These are phyloP conservation scores for Phytophthora kernoviae DNA, from an alignment of 352 stramenopile species.

Conservation along the genomic window DNA sequence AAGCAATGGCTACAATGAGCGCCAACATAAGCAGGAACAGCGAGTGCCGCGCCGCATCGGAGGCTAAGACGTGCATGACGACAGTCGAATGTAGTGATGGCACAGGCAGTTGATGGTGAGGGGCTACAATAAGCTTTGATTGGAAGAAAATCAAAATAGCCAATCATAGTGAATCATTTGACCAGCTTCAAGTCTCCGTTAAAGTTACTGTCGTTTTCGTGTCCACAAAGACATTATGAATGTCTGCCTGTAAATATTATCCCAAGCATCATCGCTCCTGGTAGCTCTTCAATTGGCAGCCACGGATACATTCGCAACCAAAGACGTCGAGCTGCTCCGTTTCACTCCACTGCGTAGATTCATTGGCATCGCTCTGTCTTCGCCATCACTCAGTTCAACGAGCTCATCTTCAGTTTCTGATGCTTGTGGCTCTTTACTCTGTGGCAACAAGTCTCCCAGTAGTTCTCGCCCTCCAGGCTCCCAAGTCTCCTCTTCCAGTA, in stretches of 20 bases:
- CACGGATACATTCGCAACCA: too few relatives aligned
- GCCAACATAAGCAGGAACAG: conserved; percentile 18
- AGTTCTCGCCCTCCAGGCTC: conserved; percentile 25
- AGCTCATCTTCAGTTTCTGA: conserved; percentile 40
- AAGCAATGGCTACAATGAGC: conserved; percentile 23
- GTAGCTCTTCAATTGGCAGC: too few relatives aligned
- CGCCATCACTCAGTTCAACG: conserved; percentile 45
- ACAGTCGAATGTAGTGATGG: not conserved
- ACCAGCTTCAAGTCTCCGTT: not conserved
- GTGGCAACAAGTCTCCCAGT: conserved; percentile 11
- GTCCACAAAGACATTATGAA: too few relatives aligned
- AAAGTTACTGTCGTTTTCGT: not conserved
- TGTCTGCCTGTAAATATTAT: too few relatives aligned
- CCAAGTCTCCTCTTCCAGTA: conserved; percentile 23
- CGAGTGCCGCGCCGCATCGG: conserved; percentile 11
- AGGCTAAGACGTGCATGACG: conserved; percentile 9
- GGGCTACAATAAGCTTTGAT: conserved; percentile 18
- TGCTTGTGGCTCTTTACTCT: conserved; percentile 4
- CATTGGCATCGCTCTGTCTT: conserved; percentile 21
- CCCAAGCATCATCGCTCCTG: too few relatives aligned
- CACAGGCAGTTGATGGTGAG: not conserved
- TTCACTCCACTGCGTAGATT: conserved; percentile 8
- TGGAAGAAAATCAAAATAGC: conserved; percentile 18
- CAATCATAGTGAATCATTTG: not conserved
- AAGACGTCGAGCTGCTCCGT: not conserved